Evolutionary conservation across 257 asterid genomes (phyloP).

Genomic region (Plantago major): DNA sequence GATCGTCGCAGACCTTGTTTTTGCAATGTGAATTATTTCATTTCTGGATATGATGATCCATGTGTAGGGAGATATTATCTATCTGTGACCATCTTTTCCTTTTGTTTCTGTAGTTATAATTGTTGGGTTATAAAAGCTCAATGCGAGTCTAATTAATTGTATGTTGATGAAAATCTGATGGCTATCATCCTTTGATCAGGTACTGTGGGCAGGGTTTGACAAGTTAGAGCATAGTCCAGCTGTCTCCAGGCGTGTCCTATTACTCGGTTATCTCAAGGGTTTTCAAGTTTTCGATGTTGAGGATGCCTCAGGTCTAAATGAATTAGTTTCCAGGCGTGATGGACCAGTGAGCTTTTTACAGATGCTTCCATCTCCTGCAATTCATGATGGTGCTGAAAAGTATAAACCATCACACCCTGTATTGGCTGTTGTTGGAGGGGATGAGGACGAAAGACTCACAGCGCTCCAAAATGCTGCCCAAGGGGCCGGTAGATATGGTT

Average conservation of each 20-base stretch:
- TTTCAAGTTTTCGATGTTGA: conserved; percentile 43
- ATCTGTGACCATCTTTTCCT: not conserved
- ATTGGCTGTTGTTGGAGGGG: conserved; percentile 33
- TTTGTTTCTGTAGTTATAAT: not conserved
- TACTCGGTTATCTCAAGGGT: conserved; percentile 37
- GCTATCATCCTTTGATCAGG: conserved; percentile 23
- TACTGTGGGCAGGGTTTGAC: conserved; percentile 39
- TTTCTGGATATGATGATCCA: not conserved
- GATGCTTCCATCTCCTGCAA: conserved; percentile 31
- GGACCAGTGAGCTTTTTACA: conserved; percentile 37
- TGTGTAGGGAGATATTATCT: not conserved
- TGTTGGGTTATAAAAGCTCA: not conserved
- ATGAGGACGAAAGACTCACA: conserved; percentile 18
- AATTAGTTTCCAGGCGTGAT: conserved; percentile 36
- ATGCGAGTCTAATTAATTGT: too few relatives aligned
- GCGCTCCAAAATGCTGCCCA: conserved; percentile 16
- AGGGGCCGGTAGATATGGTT: conserved; percentile 21
- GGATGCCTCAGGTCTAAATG: conserved; percentile 32
- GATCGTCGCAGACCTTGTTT: not conserved
- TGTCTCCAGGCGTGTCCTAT: conserved; percentile 26
- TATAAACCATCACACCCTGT: conserved; percentile 26
- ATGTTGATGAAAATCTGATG: too few relatives aligned
- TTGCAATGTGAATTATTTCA: not conserved
- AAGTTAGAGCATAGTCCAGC: conserved; percentile 26
- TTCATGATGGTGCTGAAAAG: conserved; percentile 23